Base-by-base conservation (phyloP, 1,284 basidiomycete species). In the Naganishia sp. region DNA sequence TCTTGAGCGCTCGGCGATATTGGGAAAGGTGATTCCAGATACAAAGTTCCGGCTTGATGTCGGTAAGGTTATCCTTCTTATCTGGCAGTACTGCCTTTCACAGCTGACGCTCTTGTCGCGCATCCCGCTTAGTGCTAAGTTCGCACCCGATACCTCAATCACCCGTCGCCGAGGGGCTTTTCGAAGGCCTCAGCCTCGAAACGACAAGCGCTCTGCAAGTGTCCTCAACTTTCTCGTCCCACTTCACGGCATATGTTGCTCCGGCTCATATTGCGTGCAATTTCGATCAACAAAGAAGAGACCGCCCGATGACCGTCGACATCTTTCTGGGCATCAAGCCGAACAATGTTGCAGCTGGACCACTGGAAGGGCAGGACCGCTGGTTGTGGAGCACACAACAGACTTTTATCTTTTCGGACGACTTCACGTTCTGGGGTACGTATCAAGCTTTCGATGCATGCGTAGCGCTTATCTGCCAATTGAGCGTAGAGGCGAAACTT, bases 271-370 rank as follows among this genome's bases (percentile, higher is more conserved):
- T 39, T 9, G 36, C 36, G 9, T 2, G 39, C 9, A 52, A 21
- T 39, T 57, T 42, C 49, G 39, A 43, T 70, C 85, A 82, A 69
- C 78, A 83, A 9, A 84, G 86, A 67, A 77, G 82, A 2, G 84
- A 87, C 57, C 86, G 85, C 72, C 85, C 87, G 72, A 82, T 85
- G 63, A 82, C 81, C 18, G 83, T 86, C 1, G 85, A 86, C 10
- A 88, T 90, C 80, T 87, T 90, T 81, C 84, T 86, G 13, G 88
- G 86, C 15, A 86, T 90, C 69, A 88, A 88, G 72, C 86, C 84
- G 57, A 84, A 86, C 70, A 84, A 85, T 69, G 84, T 86, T 68
- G 81, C 84, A 50, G 79, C 80, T 10, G 88, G 87, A 13, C 84
- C 86, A 70, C 82, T 85, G 10, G 85, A 86, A 15, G 85, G 86